These are phyloP conservation scores for Astragalus glycyphyllos DNA, from an alignment of 306 rosid species.

Conservation along the genomic window DNA sequence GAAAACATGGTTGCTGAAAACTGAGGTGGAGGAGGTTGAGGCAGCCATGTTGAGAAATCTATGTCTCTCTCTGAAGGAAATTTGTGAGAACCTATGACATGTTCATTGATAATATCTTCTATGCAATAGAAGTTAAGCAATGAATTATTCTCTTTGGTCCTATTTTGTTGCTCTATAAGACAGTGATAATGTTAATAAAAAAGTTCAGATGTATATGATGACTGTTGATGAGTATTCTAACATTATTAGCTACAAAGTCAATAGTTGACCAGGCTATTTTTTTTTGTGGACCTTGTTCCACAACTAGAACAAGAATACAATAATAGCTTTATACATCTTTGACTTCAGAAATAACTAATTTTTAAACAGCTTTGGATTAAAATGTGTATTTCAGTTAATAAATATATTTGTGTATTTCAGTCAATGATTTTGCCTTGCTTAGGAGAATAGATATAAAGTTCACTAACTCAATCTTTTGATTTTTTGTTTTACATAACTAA, in stretches of 20 bases:
- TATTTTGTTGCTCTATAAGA: not conserved
- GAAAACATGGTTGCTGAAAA: slow-evolving; percentile 44
- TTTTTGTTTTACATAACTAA: not conserved
- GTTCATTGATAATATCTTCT: not conserved
- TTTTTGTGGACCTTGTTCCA: not conserved
- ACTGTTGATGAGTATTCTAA: not conserved
- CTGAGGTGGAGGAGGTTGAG: slow-evolving; percentile 14
- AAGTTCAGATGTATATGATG: slow-evolving; percentile 1
- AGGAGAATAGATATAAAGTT: not conserved
- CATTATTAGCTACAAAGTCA: slow-evolving; percentile 18
- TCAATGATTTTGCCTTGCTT: not conserved
- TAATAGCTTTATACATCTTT: not conserved
- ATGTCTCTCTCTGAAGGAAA: too few species aligned
- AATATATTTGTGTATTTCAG: too few species aligned
- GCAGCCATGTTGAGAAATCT: too few species aligned
- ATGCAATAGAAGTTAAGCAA: slow-evolving; percentile 29
- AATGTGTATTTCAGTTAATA: not conserved
- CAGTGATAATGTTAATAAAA: slow-evolving; percentile 4
- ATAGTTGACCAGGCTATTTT: slow-evolving; percentile 9
- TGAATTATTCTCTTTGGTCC: not conserved
- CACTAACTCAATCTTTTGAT: not conserved
- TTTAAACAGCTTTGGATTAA: not conserved
- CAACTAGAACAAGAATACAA: not conserved
- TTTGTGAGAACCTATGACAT: not conserved
- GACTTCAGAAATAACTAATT: not conserved